Evolutionary conservation across 1,284 basidiomycete species (phyloP), one percentile per base, ranked within the genome.

Genomic region (Papiliotrema laurentii): DNA sequence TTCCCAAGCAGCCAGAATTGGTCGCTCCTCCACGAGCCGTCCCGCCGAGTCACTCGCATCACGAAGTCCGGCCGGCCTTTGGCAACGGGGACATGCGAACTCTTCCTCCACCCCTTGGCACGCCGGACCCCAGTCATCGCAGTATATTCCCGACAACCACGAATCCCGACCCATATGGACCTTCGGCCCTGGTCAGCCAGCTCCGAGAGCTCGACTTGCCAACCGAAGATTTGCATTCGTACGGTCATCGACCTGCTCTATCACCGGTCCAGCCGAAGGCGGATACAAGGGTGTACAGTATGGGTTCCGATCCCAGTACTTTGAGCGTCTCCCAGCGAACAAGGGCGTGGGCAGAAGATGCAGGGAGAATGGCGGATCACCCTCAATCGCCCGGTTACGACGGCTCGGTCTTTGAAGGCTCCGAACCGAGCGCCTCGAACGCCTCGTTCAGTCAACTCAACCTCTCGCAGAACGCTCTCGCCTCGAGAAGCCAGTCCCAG

Each of bases 21-120:
- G 72, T 78, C 39, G 72, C 78, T 43, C 79, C 82, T 13, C 79
- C 82, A 21, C 81, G 82, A 33, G 76, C 73, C 45, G 65, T 80
- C n/a, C 81, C 79, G 31, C 81, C 81, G 9, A 81, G 81, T 19
- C 83, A 83, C 66, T 66, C 76, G 56, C 76, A 66, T 52, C 51
- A 60, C 48, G 55, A 60, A 26, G 42, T 52, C 27, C 54, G 53
- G 38, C 64, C 69, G 0, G 64, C 62, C 0, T 72, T 71, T 45
- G 68, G 61, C 44, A 60, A 70, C 34, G 66, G 67, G 43, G 72
- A 74, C 43, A 61, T 67, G 49, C 64, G 68, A 28, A 67, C 54
- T 2, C 54, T 72, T 5, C 72, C 69, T 9, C 73, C 68, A 6
- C 71, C 69, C 16, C 49, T 64, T 73, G 62, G 69, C 69, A 53